Evolutionary conservation across 2,329 filamentous ascomycete species (phyloP).

Genomic region (Stachybotrys chlorohalonatus): DNA sequence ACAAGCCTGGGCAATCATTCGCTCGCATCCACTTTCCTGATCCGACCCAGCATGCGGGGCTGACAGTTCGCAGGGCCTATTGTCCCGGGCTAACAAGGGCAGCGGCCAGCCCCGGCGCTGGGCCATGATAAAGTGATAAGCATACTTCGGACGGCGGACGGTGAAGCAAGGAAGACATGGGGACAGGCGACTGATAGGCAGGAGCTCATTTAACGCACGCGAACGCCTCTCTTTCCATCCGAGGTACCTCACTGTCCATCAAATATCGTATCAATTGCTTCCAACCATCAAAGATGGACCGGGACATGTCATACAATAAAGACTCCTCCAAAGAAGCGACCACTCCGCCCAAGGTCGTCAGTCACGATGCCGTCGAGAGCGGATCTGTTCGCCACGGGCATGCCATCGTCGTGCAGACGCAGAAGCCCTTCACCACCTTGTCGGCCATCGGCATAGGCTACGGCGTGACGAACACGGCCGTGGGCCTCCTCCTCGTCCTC

Average conservation of each 20-base stretch:
- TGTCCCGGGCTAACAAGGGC: too few relatives aligned
- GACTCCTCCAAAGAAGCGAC: background rate
- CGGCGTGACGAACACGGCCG: constrained; percentile 14
- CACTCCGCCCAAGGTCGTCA: background rate
- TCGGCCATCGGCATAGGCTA: constrained; percentile 17
- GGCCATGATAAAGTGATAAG: too few relatives aligned
- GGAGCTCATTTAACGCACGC: too few relatives aligned
- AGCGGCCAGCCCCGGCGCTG: too few relatives aligned
- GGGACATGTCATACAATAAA: background rate
- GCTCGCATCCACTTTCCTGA: too few relatives aligned
- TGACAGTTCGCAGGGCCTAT: too few relatives aligned
- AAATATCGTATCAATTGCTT: background rate
- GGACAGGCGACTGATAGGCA: too few relatives aligned
- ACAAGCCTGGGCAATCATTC: too few relatives aligned
- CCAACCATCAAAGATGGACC: background rate
- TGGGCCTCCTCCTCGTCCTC: constrained; percentile 12
- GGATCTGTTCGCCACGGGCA: constrained; percentile 7
- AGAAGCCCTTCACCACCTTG: constrained; percentile 21
- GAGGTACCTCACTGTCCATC: background rate
- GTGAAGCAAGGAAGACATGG: too few relatives aligned
- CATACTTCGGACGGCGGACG: too few relatives aligned
- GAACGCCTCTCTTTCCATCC: background rate
- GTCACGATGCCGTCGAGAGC: background rate
- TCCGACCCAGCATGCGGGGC: too few relatives aligned
- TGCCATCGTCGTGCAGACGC: constrained; percentile 9